These are phyloP conservation scores for Diphasiastrum complanatum DNA, from an alignment of 83 land plant genomes.

Conservation along the genomic window DNA sequence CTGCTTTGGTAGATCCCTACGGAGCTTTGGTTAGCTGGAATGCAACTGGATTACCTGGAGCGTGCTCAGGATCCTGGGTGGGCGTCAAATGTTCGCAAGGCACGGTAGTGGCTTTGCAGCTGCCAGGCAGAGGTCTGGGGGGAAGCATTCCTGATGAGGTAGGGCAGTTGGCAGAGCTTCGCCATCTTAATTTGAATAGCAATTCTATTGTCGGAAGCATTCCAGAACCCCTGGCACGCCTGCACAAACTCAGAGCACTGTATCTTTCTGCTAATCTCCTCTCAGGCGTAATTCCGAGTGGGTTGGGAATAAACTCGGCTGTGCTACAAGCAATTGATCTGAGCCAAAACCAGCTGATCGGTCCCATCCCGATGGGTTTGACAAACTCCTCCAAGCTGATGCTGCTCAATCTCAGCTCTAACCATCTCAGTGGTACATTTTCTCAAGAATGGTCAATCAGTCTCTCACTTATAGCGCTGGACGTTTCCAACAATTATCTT, in stretches of 20 bases:
- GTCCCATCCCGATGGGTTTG: conserved; percentile 39
- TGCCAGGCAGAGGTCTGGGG: conserved; percentile 67
- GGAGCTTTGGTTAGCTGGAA: conserved; percentile 72
- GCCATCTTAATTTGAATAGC: conserved; percentile 80
- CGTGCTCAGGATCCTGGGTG: conserved; percentile 74
- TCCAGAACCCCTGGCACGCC: conserved; percentile 53
- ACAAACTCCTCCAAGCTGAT: conserved; percentile 43
- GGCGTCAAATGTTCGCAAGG: conserved; percentile 83
- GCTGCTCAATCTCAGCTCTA: conserved; percentile 59
- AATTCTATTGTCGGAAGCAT: conserved; percentile 55
- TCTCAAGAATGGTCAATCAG: no score
- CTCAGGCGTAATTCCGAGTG: conserved; percentile 62
- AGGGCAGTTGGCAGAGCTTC: conserved; percentile 63
- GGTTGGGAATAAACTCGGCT: conserved; percentile 47
- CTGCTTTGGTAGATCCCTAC: conserved; percentile 39
- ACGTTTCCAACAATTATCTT: no score
- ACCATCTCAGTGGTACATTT: conserved; percentile 52
- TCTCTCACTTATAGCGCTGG: no score
- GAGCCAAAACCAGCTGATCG: conserved; percentile 53
- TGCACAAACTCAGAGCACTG: conserved; percentile 59
- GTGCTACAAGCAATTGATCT: conserved; percentile 65
- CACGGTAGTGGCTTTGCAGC: conserved; percentile 67
- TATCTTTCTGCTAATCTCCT: conserved; percentile 66
- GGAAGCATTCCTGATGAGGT: conserved; percentile 57
- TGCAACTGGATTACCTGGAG: conserved; percentile 49